Conservation (phyloP, 345 rosid genomes). For the Rhizophora apiculata region DNA sequence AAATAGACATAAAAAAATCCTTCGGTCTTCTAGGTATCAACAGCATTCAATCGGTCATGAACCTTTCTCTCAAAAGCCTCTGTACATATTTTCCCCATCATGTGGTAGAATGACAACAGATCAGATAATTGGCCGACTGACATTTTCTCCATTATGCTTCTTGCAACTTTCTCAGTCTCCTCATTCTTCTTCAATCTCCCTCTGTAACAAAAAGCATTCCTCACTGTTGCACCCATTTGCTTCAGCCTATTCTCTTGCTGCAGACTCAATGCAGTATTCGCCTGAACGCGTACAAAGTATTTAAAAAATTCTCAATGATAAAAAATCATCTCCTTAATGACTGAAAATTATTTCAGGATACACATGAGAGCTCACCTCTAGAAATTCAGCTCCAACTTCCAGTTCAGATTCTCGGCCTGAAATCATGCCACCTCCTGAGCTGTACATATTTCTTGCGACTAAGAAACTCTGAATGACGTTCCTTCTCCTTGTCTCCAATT, state of each 20-base stretch:
- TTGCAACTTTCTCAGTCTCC: constrained; percentile 26
- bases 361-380: constrained; percentile 16
- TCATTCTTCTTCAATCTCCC: constrained; percentile 24
- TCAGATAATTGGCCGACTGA: constrained; percentile 26
- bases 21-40: background rate
- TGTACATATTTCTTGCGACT: constrained; percentile 28
- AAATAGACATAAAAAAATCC: too few relatives aligned
- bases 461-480: constrained; percentile 25
- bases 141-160: constrained; percentile 23
- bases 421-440: constrained; percentile 22
- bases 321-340: too few relatives aligned
- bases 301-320: too few relatives aligned
- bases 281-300: constrained; percentile 10
- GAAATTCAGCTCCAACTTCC: constrained; percentile 29
- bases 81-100: constrained; percentile 24
- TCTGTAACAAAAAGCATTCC: constrained; percentile 22
- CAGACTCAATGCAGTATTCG: constrained; percentile 28
- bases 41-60: constrained; percentile 11
- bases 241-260: constrained; percentile 33
- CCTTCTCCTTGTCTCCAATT: constrained; percentile 25
- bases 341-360: background rate
- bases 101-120: constrained; percentile 27
- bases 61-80: constrained; percentile 28
- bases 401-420: constrained; percentile 23
- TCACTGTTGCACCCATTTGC: constrained; percentile 36